phyloP scores from a whole-genome alignment of 1,284 basidiomycete genomes.

The Tetrapyrgos nigripes region DNA sequence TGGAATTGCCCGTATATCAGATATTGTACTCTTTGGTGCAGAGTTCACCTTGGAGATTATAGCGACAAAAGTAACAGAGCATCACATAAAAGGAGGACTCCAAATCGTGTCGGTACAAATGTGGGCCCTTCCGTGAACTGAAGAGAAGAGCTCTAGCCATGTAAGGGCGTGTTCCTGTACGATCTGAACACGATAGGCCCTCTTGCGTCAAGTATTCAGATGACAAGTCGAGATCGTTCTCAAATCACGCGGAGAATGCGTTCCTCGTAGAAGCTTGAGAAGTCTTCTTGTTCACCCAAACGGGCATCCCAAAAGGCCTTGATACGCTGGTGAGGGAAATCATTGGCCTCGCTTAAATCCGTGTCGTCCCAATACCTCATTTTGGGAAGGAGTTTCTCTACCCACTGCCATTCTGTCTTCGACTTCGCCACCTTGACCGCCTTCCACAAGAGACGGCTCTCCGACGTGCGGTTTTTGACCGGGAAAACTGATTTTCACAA shows the following conservation, averaged over 20 bases:
- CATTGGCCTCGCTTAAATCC: not conserved
- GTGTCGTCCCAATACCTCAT: not conserved
- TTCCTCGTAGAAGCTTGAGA: not conserved
- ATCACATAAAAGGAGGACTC: slow-evolving; percentile 14
- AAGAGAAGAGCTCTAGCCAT: slow-evolving; percentile 12
- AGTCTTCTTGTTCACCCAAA: not conserved
- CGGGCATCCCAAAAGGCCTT: too few relatives aligned
- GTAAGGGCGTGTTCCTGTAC: slow-evolving; percentile 9
- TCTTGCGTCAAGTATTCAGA: not conserved
- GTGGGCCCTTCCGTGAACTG: not conserved
- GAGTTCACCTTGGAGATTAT: too few relatives aligned
- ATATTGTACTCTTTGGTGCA: not conserved
- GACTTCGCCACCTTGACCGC: not conserved
- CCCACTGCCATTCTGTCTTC: not conserved
- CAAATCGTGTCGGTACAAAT: slow-evolving; percentile 13
- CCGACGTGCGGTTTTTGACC: not conserved
- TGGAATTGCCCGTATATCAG: not conserved
- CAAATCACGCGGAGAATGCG: not conserved
- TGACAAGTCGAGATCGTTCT: slow-evolving; percentile 6
- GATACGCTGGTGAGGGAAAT: too few relatives aligned
- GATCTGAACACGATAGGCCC: not conserved
- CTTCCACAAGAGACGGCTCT: not conserved
- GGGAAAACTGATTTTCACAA: slow-evolving; percentile 3
- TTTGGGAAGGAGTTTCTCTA: slow-evolving; percentile 1
- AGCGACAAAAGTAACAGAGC: not conserved